phyloP scores from a whole-genome alignment of 2,329 filamentous ascomycete species.

The Mollisia scopiformis region DNA sequence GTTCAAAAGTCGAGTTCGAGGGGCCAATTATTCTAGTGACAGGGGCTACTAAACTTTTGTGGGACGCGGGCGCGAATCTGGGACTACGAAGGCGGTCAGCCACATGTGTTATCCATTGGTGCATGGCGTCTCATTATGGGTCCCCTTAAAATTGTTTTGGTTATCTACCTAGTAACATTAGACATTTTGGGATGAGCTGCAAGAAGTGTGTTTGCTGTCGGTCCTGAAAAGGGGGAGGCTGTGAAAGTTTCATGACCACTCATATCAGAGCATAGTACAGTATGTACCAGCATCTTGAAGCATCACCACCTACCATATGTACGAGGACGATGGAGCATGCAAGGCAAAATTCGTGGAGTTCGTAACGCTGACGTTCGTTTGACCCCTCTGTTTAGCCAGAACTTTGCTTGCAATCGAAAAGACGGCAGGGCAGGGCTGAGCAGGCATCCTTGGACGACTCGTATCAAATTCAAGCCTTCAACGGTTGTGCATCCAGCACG shows the following conservation, averaged over 20 bases:
- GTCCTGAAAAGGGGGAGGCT: not conserved
- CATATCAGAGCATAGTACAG: too few relatives aligned
- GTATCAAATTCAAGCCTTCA: not conserved
- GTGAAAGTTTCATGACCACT: not conserved
- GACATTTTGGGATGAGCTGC: too few relatives aligned
- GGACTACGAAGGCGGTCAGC: too few relatives aligned
- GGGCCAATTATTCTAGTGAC: not conserved
- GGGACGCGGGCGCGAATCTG: too few relatives aligned
- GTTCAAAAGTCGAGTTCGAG: too few relatives aligned
- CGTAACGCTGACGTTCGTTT: constrained; percentile 6
- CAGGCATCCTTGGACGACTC: not conserved
- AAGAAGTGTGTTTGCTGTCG: too few relatives aligned
- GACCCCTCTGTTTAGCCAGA: not conserved
- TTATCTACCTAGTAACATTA: too few relatives aligned
- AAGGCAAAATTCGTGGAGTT: not conserved
- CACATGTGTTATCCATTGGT: not conserved
- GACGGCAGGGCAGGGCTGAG: constrained; percentile 1
- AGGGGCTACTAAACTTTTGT: too few relatives aligned
- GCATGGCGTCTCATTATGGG: not conserved
- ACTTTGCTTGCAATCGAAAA: constrained; percentile 5
- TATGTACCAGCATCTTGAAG: too few relatives aligned
- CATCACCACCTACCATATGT: too few relatives aligned
- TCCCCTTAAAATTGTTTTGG: too few relatives aligned
- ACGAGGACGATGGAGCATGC: not conserved
- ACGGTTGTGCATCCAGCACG: not conserved